These are phyloP conservation scores for Rutstroemia sydowiana DNA, from an alignment of 2,329 filamentous ascomycete species.

Conservation along the genomic window DNA sequence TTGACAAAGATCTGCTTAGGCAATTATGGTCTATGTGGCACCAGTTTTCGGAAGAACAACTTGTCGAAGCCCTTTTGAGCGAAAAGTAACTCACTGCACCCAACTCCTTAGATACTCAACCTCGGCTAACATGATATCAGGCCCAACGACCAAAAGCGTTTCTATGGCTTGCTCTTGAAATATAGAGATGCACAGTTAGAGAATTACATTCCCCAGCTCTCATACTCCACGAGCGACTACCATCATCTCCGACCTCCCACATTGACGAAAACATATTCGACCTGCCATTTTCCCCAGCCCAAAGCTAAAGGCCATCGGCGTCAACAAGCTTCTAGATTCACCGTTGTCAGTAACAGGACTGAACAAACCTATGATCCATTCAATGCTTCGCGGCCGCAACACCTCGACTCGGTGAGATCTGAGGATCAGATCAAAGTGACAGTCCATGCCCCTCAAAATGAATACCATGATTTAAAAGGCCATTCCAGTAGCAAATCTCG, in stretches of 20 bases:
- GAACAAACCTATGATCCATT: constrained; percentile 80
- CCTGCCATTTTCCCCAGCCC: constrained; percentile 48
- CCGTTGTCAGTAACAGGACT: constrained; percentile 56
- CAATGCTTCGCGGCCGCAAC: constrained; percentile 48
- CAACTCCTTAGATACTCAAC: not conserved
- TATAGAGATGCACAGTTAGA: constrained; percentile 81
- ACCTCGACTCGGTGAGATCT: constrained; percentile 37
- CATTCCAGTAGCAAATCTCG: not conserved
- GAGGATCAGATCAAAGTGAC: constrained; percentile 29
- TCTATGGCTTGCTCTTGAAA: constrained; percentile 77
- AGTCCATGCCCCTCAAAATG: constrained; percentile 20
- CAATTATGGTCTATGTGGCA: constrained; percentile 92
- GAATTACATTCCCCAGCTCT: constrained; percentile 73
- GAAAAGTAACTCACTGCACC: constrained; percentile 52
- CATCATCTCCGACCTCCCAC: constrained; percentile 62
- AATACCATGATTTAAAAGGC: not conserved
- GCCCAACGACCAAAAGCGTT: constrained; percentile 84
- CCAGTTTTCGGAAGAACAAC: constrained; percentile 64
- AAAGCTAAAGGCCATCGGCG: constrained; percentile 42
- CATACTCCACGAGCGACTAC: constrained; percentile 86
- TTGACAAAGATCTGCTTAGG: constrained; percentile 75
- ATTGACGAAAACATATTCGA: constrained; percentile 55
- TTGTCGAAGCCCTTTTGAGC: constrained; percentile 61
- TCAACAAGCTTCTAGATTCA: constrained; percentile 50
- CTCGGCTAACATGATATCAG: constrained; percentile 35